Base-by-base conservation (phyloP, 2,329 filamentous ascomycete species). In the Fusarium tjaetaba region DNA sequence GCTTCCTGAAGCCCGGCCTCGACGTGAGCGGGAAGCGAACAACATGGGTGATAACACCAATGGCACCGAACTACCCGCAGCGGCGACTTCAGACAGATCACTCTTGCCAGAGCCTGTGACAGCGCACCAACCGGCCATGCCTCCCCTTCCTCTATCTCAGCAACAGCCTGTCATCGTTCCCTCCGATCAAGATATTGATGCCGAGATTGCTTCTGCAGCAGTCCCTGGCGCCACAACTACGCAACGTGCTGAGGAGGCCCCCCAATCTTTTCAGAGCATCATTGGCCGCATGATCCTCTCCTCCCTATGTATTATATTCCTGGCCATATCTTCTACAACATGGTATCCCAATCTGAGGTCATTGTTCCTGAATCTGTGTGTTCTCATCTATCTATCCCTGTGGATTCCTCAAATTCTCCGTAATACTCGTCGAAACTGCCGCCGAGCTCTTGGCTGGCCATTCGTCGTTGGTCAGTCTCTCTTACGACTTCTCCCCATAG, bases 401-500 rank as follows among this genome's bases (percentile, higher is more conserved):
- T 98, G 96, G 96, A 80, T 91, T 2, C 96, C 96, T 1, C 96
- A 99, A 81, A 97, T 98, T 75, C 90, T 93, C 79, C 93, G 96
- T 71, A 99, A 99, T 81, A 87, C 93, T 60, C 90, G 94, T 82
- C 93, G 96, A 61, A 98, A 98, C 82, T 97, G 95, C 81, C 94
- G 95, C 45, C 94, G 93, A 77, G 95, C 96, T 2, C 86, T 98
- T n/a, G 89, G 92, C 7, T 98, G 95, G 95, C 92, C 93, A 68
- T 99, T 97, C 79, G 92, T 97, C 63, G 80, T 95, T 28, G 95
- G 95, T 6, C 94, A 97, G 81, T 96, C 93, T 53, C 77, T 92
- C 10, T 86, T 97, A 13, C 92, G 96, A 4, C 85, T 97, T 11
- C 83, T 93, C 2, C 96, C 96, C 1, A 89, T 98, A 61, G 87